A percentile compares a stretch with the other conserved stretches of the same genome.
Conservation (phyloP, 2,329 filamentous ascomycete species). For the Epicoccum nigrum region DNA sequence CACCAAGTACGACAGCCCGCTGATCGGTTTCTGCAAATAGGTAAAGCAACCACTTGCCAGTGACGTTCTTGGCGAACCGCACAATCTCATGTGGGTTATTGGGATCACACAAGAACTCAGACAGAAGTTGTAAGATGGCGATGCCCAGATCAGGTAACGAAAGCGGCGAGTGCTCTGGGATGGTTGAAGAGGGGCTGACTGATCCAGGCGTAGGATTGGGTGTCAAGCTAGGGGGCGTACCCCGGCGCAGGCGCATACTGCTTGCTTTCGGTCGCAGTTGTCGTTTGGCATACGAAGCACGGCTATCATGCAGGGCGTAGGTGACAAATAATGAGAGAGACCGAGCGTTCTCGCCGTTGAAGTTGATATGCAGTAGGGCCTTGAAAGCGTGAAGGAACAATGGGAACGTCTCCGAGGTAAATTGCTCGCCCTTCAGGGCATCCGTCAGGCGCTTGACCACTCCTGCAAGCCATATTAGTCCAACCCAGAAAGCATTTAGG, state of each 20-base stretch:
- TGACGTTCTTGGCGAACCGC: constrained; percentile 92
- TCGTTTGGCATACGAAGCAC: constrained; percentile 50
- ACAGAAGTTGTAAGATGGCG: constrained; percentile 77
- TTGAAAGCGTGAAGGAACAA: constrained; percentile 81
- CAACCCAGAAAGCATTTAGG: not conserved
- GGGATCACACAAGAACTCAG: constrained; percentile 76
- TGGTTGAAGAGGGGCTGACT: constrained; percentile 35
- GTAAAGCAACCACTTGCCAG: constrained; percentile 96
- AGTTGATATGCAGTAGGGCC: constrained; percentile 77
- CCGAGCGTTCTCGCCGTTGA: constrained; percentile 83
- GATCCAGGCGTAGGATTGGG: constrained; percentile 41
- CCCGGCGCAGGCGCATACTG: constrained; percentile 37
- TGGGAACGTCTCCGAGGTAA: constrained; percentile 73
- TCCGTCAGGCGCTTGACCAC: constrained; percentile 90
- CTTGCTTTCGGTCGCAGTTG: constrained; percentile 45
- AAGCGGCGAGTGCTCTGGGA: constrained; percentile 34
- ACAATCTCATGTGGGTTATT: constrained; percentile 72
- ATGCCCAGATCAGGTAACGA: constrained; percentile 74
- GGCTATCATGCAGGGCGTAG: constrained; percentile 77
- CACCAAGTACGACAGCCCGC: constrained; percentile 79
- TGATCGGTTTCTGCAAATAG: constrained; percentile 85
- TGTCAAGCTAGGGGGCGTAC: constrained; percentile 33
- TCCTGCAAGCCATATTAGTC: constrained; percentile 58
- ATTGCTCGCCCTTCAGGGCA: constrained; percentile 82
- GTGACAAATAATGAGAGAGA: constrained; percentile 91